Base-by-base conservation (phyloP, 352 stramenopile genomes). In the Discostella stelligera region DNA sequence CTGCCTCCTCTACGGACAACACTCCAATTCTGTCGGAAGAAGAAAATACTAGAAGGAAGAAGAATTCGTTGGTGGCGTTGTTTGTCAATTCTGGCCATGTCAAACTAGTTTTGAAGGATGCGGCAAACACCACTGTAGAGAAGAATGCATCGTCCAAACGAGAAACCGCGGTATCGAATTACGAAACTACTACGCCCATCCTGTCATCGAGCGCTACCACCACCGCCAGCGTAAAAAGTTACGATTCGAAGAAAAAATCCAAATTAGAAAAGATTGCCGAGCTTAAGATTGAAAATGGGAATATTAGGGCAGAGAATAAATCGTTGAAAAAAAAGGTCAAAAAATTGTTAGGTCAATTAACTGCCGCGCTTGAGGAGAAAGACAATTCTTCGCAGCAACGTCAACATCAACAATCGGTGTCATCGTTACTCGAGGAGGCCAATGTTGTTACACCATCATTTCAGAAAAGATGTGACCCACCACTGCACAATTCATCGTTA, bases 201-300 rank as follows among this genome's bases (percentile, higher is more conserved):
- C 1, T 10, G 37, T 44, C 37, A 44, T 3, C 37, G 37, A 44
- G 37, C 37, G 37, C 27, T 5, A 32, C 62, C 20, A 48, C n/a
- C 25, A 48, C 32, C 23, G 53, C 54, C 44, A 74, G 66, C 21
- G 66, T 66, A 0, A 50, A 41, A 49, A 73, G 65, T 50, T 49
- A 21, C 18, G 27, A 59, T 37, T 63, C 14, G 48, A 30, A 37
- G 44, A 58, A 53, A 54, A 76, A 76, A 56, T 73, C 66, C 6
- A 81, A 81, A 39, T 23, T 76, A 41, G 73, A 75, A 10, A 81
- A 81, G 27, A 81, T 81, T 23, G n/a, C 63, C 13, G 73, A 81
- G 37, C 49, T 81, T n/a, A 65, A 81, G 46, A 63, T 52, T 39
- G 66, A 72, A 23, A 81, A 81, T 23, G 37, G 49, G 2, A 58